Conservation (phyloP, 805 yeast genomes). For the Ogataea wickerhamii region DNA sequence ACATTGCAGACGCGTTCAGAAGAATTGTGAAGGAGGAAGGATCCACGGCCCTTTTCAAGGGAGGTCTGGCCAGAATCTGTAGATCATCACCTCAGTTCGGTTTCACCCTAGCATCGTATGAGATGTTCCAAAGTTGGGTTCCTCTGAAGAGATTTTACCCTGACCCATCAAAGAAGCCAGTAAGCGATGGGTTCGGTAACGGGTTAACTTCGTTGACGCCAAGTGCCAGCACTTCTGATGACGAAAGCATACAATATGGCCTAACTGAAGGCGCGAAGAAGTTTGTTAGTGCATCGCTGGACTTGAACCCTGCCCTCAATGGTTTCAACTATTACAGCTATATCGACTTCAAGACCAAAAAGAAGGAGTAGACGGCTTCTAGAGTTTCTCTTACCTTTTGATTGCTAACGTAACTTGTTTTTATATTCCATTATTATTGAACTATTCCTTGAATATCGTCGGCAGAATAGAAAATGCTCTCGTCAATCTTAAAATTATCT, state of each 20-base stretch:
- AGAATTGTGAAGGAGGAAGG: constrained; percentile 83
- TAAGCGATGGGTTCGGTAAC: constrained; percentile 27
- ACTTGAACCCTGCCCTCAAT: constrained; percentile 30
- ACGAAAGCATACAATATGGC: constrained; percentile 24
- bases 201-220: constrained; percentile 26
- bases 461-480: constrained; percentile 33
- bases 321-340: constrained; percentile 26
- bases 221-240: constrained; percentile 9
- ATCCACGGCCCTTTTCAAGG: constrained; percentile 83
- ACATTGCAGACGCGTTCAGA: constrained; percentile 72
- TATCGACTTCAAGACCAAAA: constrained; percentile 21
- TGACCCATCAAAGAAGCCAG: constrained; percentile 19
- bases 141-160: constrained; percentile 53
- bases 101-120: constrained; percentile 96
- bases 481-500: constrained; percentile 33
- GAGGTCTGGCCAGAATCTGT: constrained; percentile 90
- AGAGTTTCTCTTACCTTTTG: not conserved
- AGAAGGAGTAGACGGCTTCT: constrained; percentile 9
- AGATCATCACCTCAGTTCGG: constrained; percentile 98
- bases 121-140: constrained; percentile 72
- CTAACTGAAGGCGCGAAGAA: constrained; percentile 30
- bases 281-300: constrained; percentile 30
- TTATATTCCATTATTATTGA: not conserved
- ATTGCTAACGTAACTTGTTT: not conserved
- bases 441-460: constrained; percentile 1